phyloP scores from a whole-genome alignment of 805 yeast species.

The Nakazawaea sp. region DNA sequence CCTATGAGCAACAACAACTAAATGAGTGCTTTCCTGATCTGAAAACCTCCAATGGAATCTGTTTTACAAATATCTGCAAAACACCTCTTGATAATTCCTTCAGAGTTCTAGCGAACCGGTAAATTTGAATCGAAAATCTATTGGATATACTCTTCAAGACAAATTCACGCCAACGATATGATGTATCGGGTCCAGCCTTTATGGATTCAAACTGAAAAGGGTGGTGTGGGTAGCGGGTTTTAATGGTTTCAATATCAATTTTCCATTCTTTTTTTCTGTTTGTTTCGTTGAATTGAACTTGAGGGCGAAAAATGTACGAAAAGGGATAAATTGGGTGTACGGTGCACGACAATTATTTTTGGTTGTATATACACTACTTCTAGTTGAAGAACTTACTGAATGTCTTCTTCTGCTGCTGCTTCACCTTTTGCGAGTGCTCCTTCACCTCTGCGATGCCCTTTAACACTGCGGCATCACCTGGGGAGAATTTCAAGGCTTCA shows the following conservation, averaged over 20 bases:
- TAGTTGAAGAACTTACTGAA: slow-evolving; percentile 56
- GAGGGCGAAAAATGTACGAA: too few relatives aligned
- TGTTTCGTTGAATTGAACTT: slow-evolving; percentile 9
- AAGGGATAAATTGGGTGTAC: not conserved
- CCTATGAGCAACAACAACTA: slow-evolving; percentile 16
- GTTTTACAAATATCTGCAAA: too few relatives aligned
- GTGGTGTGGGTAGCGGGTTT: slow-evolving; percentile 1
- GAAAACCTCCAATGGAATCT: too few relatives aligned
- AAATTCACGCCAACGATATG: not conserved
- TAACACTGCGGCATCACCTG: slow-evolving; percentile 64
- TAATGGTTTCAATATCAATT: not conserved
- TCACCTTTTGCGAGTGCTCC: slow-evolving; percentile 26
- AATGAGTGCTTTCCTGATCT: slow-evolving; percentile 15
- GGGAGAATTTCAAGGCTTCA: slow-evolving; percentile 56
- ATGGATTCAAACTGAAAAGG: slow-evolving; percentile 8
- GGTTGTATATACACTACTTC: not conserved
- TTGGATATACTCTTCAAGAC: not conserved
- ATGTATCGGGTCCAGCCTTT: slow-evolving; percentile 3
- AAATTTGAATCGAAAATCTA: not conserved
- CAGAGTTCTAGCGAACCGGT: too few relatives aligned
- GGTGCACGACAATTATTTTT: not conserved
- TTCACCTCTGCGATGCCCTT: slow-evolving; percentile 60
- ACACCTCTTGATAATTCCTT: too few relatives aligned
- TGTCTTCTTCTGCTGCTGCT: slow-evolving; percentile 68
- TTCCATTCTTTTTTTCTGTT: not conserved